Conservation (phyloP, 1,284 basidiomycete species). For the Rhodotorula sp. region DNA sequence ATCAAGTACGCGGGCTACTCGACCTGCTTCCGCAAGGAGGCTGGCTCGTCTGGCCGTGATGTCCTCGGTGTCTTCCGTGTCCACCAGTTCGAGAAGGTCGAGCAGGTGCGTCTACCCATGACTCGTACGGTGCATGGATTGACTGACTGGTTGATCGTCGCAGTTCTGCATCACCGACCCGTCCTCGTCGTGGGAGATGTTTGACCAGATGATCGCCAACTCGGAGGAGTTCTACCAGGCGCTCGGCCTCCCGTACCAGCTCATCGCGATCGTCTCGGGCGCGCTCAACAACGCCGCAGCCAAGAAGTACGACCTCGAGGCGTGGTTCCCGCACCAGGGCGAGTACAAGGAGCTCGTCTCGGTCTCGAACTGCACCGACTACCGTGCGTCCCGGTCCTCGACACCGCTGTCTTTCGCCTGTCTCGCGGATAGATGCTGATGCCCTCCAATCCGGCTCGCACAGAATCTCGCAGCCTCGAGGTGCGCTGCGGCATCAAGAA, state of each 20-base stretch:
- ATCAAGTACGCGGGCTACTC: conserved; percentile 70
- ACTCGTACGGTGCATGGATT: no score
- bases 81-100: conserved; percentile 99
- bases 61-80: conserved; percentile 99
- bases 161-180: conserved; percentile 95
- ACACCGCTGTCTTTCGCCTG: background rate
- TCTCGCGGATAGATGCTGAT: background rate
- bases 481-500: conserved; percentile 85
- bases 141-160: no score
- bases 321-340: conserved; percentile 98
- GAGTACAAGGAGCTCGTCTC: conserved; percentile 80
- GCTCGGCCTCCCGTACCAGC: conserved; percentile 83
- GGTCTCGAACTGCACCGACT: conserved; percentile 56
- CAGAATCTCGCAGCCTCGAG: conserved; percentile 86
- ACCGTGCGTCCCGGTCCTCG: conserved; percentile 45
- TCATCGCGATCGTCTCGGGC: conserved; percentile 94
- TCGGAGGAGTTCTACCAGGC: conserved; percentile 96
- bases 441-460: background rate
- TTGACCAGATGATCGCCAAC: conserved; percentile 85
- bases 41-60: conserved; percentile 92
- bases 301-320: conserved; percentile 97
- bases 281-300: conserved; percentile 95
- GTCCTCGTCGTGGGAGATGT: conserved; percentile 88
- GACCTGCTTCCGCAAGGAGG: conserved; percentile 99
- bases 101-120: conserved; percentile 59